Percentiles rank a stretch among this genome's conserved stretches.
phyloP scores from a whole-genome alignment of 73 alveolate species.

The Stentor coeruleus region DNA sequence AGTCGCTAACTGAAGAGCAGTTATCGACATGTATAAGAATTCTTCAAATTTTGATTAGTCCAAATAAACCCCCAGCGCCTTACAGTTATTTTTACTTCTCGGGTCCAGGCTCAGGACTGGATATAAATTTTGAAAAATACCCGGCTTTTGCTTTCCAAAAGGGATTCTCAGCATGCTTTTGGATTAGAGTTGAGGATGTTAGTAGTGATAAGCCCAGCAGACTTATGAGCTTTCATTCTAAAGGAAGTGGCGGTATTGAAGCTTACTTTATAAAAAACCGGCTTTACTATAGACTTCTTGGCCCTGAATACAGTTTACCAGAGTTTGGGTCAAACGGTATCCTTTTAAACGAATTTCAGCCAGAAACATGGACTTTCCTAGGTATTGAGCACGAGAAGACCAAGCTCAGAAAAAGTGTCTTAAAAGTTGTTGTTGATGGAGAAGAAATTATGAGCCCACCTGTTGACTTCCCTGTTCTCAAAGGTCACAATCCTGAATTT shows the following conservation, averaged over 20 bases:
- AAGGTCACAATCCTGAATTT: not conserved
- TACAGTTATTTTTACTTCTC: constrained; percentile 9
- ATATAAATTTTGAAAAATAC: not conserved
- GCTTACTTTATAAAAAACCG: not conserved
- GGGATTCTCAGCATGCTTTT: constrained; percentile 13
- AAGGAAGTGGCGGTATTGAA: constrained; percentile 23
- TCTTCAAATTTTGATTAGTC: constrained; percentile 17
- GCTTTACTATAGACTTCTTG: constrained; percentile 1
- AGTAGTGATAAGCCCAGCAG: not conserved
- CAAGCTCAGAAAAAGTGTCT: not conserved
- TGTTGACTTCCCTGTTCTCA: not conserved
- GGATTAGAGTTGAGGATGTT: constrained; percentile 2
- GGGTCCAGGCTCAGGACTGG: constrained; percentile 7
- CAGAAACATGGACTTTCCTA: not conserved
- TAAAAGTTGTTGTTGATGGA: constrained; percentile 21
- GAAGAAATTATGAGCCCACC: constrained; percentile 12
- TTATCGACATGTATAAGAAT: not conserved
- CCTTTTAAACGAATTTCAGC: constrained; percentile 7
- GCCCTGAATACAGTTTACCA: not conserved
- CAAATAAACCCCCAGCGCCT: constrained; percentile 18
- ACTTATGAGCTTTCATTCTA: not conserved
- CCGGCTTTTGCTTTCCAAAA: not conserved
- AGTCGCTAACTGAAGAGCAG: not conserved
- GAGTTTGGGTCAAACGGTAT: constrained; percentile 17
- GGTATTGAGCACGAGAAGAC: constrained; percentile 13